These are phyloP conservation scores for Verruconis gallopava DNA, from an alignment of 2,329 filamentous ascomycete genomes.

Conservation along the genomic window DNA sequence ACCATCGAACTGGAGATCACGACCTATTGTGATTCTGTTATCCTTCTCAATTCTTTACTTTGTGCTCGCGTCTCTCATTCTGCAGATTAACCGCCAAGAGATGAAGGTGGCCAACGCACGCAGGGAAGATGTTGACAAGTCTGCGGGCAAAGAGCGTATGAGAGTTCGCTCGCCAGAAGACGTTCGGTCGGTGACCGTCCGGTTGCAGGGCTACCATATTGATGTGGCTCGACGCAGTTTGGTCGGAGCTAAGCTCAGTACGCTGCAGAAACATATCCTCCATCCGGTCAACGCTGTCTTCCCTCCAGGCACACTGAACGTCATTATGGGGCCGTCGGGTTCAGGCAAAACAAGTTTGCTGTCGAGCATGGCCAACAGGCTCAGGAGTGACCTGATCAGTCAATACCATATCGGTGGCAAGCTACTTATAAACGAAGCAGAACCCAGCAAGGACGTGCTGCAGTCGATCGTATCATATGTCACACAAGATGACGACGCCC, in stretches of 20 bases:
- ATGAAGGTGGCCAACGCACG: constrained; percentile 56
- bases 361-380: constrained; percentile 56
- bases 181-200: constrained; percentile 50
- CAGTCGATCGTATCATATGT: constrained; percentile 64
- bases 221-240: constrained; percentile 48
- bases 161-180: constrained; percentile 37
- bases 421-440: constrained; percentile 56
- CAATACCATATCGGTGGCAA: constrained; percentile 49
- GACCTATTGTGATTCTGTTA: constrained; percentile 50
- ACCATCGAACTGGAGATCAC: constrained; percentile 51
- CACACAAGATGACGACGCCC: constrained; percentile 63
- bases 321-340: constrained; percentile 71
- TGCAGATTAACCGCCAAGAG: constrained; percentile 52
- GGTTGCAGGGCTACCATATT: constrained; percentile 50
- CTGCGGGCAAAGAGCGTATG: constrained; percentile 60
- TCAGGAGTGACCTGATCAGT: constrained; percentile 49
- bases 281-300: constrained; percentile 55
- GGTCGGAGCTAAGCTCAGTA: constrained; percentile 31
- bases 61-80: constrained; percentile 43
- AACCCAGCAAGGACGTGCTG: constrained; percentile 55
- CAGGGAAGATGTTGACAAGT: constrained; percentile 41
- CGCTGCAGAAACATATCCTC: constrained; percentile 39
- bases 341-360: constrained; percentile 64
- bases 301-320: constrained; percentile 53
- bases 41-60: constrained; percentile 54